Base-by-base conservation (phyloP, 139 green algal genomes). In the Chlamydomonas asymmetrica region DNA sequence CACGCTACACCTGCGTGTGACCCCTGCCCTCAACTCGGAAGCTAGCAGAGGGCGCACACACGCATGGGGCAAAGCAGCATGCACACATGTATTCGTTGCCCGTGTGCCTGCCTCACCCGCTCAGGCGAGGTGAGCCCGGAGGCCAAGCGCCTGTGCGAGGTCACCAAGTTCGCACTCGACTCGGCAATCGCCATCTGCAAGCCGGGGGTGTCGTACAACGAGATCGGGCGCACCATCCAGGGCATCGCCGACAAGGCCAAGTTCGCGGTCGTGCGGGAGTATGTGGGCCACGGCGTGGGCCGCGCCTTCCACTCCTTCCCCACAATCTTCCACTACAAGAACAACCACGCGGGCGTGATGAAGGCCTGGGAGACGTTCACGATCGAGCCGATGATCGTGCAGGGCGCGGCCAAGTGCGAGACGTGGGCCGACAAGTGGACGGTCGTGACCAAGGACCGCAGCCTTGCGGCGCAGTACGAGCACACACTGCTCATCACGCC, bases 381-480 rank as follows among this genome's bases (percentile, higher is more conserved):
- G 0, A 98, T 99, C n/a, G 96, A 99, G 87, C 96, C 96, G 31
- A 98, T 98, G 79, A 85, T 99, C 22, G 65, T 94, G 87, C 73
- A 85, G 29, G 82, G 77, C 52, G 66, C 34, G 32, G 75, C 64
- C 56, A 73, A 73, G 29, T 73, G 72, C 63, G 79, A 83, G 39
- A 89, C 88, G 37, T 99, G 96, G 96, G 82, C 90, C 18, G 97
- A 99, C 75, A 77, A 93, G 22, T 99, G 97, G 97, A 99, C 97
- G 25, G 90, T 88, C 0, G 91, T 97, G 16, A 97, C 94, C 2
- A 73, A 71, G 25, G 96, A 99, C 82, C 92, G 93, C n/a, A 83
- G 83, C 18, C 82, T 97, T 65, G 84, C 87, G 25, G 95, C 96
- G 16, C 95, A 98, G 83, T 94, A 89, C 73, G 95, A 98, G 85